Evolutionary conservation across 208 protist species (phyloP).

Genomic region (Blastocrithidia nonstop): DNA sequence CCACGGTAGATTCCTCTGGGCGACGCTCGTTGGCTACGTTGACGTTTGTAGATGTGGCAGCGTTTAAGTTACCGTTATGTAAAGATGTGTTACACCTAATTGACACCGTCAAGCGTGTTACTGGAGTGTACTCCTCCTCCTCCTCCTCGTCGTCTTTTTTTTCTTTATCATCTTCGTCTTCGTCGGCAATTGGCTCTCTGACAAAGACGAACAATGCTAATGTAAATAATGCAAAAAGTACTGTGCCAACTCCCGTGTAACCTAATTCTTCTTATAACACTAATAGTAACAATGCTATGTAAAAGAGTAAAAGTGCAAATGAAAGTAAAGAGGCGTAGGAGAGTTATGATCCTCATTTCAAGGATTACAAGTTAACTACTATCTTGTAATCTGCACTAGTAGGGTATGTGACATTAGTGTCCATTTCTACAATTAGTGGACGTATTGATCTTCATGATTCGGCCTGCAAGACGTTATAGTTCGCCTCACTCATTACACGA

Average conservation of each 20-base stretch:
- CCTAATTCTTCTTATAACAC: too few relatives aligned
- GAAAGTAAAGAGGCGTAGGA: too few relatives aligned
- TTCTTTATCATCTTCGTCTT: too few relatives aligned
- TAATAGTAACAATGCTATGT: too few relatives aligned
- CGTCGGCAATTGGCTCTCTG: too few relatives aligned
- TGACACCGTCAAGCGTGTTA: slow-evolving; percentile 45
- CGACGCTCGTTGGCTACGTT: slow-evolving; percentile 70
- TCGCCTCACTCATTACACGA: slow-evolving; percentile 30
- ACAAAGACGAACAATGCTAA: too few relatives aligned
- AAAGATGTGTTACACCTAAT: slow-evolving; percentile 52
- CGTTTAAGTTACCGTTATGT: slow-evolving; percentile 45
- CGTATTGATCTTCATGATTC: slow-evolving; percentile 42
- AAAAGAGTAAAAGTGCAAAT: too few relatives aligned
- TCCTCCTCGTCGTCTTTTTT: too few relatives aligned
- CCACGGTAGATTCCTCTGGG: slow-evolving; percentile 42
- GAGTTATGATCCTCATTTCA: slow-evolving; percentile 39
- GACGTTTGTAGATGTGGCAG: slow-evolving; percentile 76
- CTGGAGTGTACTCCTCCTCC: slow-evolving; percentile 24
- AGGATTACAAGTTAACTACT: slow-evolving; percentile 43
- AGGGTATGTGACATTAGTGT: slow-evolving; percentile 68
- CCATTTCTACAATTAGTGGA: slow-evolving; percentile 69
- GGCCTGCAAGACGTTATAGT: slow-evolving; percentile 40
- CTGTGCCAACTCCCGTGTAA: too few relatives aligned
- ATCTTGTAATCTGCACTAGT: slow-evolving; percentile 61
- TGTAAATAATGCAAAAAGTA: too few relatives aligned